Conservation (phyloP, 1,139 yeast species). For the Taphrina populina region DNA sequence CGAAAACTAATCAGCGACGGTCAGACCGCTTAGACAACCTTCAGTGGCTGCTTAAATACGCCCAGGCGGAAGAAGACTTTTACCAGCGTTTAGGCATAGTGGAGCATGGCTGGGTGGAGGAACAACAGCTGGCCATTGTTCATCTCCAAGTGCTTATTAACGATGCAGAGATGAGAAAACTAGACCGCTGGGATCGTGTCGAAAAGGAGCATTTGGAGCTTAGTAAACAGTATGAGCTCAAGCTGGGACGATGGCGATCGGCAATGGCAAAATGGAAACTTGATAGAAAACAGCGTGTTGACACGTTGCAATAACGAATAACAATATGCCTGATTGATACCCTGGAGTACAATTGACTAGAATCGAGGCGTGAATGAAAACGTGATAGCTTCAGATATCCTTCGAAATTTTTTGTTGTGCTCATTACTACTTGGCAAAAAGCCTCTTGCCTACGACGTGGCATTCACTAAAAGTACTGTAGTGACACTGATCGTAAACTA, state of each 20-base stretch:
- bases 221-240: neutral
- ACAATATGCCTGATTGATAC: too few species aligned
- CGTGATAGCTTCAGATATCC: too few species aligned
- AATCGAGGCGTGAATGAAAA: too few species aligned
- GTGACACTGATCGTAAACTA: too few species aligned
- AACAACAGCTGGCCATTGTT: slow-evolving; percentile 15
- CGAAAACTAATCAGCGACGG: slow-evolving; percentile 9
- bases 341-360: too few species aligned
- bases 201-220: slow-evolving; percentile 12
- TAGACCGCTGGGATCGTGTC: slow-evolving; percentile 14
- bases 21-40: slow-evolving; percentile 18
- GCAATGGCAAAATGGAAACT: too few species aligned
- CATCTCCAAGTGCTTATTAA: slow-evolving; percentile 5
- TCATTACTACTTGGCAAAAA: too few species aligned
- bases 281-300: too few species aligned
- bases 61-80: slow-evolving; percentile 29
- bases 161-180: slow-evolving; percentile 1
- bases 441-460: too few species aligned
- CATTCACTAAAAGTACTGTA: too few species aligned
- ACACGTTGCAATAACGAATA: too few species aligned
- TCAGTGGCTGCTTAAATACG: slow-evolving; percentile 6
- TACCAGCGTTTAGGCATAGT: slow-evolving; percentile 3
- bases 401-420: too few species aligned
- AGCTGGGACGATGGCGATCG: neutral
- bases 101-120: slow-evolving; percentile 18